These are phyloP conservation scores for Rhodosporidiobolus odoratus DNA, from an alignment of 768 basidiomycete species.

Conservation along the genomic window DNA sequence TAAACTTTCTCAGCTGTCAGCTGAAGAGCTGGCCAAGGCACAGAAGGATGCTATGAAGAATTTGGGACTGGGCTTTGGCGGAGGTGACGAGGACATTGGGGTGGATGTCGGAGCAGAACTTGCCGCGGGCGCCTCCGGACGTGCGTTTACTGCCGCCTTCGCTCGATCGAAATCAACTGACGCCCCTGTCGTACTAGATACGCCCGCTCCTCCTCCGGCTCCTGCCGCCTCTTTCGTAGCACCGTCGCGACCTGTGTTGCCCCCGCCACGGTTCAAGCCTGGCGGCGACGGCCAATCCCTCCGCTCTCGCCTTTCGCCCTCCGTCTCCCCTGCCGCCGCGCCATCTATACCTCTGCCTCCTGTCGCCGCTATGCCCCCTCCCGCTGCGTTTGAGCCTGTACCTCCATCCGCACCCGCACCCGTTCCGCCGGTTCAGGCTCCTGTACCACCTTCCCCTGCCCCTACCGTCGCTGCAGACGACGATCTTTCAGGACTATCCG, in stretches of 20 bases:
- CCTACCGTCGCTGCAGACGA: slow-evolving; percentile 31
- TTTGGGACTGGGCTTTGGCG: slow-evolving; percentile 59
- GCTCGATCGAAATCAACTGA: too few relatives aligned
- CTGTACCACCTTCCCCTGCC: background rate
- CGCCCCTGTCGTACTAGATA: background rate
- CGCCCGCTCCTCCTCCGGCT: background rate
- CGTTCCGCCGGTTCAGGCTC: background rate
- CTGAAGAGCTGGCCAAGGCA: slow-evolving; percentile 73
- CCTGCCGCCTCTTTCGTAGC: background rate
- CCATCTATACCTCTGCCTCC: slow-evolving; percentile 42
- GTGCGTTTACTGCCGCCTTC: too few relatives aligned
- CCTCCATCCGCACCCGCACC: background rate
- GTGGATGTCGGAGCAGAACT: slow-evolving; percentile 34
- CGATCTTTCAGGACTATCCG: slow-evolving; percentile 59
- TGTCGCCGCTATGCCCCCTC: slow-evolving; percentile 49
- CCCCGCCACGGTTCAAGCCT: slow-evolving; percentile 27
- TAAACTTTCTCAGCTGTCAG: slow-evolving; percentile 19
- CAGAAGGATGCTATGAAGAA: slow-evolving; percentile 83
- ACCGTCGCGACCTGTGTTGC: slow-evolving; percentile 16
- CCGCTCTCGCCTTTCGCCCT: background rate
- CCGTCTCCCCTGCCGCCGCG: background rate
- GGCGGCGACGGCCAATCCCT: background rate
- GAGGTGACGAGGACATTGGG: slow-evolving; percentile 35
- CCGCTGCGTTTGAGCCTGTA: background rate
- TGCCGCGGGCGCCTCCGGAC: slow-evolving; percentile 19